Base-by-base conservation (phyloP, 306 rosid genomes). In the Luffa acutangula region DNA sequence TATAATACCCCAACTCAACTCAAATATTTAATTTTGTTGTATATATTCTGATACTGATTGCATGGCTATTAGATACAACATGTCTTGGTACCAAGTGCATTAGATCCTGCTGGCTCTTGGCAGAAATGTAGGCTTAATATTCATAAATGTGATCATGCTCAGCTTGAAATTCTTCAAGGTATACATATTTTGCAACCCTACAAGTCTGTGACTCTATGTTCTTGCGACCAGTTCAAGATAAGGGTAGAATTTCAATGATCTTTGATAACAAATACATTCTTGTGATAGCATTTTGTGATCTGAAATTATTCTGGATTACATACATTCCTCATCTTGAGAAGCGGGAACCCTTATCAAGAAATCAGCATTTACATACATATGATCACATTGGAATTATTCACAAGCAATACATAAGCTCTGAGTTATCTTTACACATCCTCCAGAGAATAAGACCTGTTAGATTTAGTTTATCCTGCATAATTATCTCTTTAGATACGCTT, bases 81-180 rank as follows among this genome's bases (percentile, higher is more conserved):
- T 91, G 80, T 95, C 86, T 87, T 95, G 88, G 89, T 90, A 79
- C 99, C 99, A 53, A 75, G 63, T 81, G 86, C 89, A 74, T 84
- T 92, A 76, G 93, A 89, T 85, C 91, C 90, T 64, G 78, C 73
- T 66, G 87, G 89, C 82, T 80, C 81, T 84, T 95, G 97, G 99
- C 67, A 78, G 86, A 85, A 81, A 34, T 95, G 97, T 87, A 95
- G 89, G 81, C 82, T 87, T 80, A 88, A 78, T 87, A 83, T 95
- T 82, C 80, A 18, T 53, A 83, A 77, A 58, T 95, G 97, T 85
- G 80, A 84, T 81, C 86, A 87, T 52, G 80, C 60, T 77, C 92
- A 79, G 92, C 85, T 89, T 80, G 78, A 79, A 66, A 82, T n/a
- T 76, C 94, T 95, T 58, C 87, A 91, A 64, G 85, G 99, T 95